Conservation (phyloP, 1,284 basidiomycete species). For the Leccinum subfulvum region DNA sequence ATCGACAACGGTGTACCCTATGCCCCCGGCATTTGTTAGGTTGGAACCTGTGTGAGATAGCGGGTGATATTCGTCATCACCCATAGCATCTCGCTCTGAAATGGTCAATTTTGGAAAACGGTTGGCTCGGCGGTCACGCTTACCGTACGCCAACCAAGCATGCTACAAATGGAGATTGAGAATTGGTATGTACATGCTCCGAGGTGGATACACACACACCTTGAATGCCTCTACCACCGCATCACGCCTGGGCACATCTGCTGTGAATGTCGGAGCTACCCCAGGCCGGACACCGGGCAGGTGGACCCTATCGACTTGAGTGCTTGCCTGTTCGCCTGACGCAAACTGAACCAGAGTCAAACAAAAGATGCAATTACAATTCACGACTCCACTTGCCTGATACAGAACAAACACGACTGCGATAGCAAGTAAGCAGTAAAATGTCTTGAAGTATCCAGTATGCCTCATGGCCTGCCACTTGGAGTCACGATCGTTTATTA, state of each 20-base stretch:
- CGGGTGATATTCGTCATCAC: slow-evolving; percentile 87
- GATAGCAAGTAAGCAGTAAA: slow-evolving; percentile 19
- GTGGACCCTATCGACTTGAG: slow-evolving; percentile 5
- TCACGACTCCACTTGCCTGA: slow-evolving; percentile 20
- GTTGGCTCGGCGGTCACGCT: slow-evolving; percentile 17
- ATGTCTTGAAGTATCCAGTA: slow-evolving; percentile 1
- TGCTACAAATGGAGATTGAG: slow-evolving; percentile 45
- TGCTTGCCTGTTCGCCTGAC: slow-evolving; percentile 4
- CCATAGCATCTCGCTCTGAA: slow-evolving; percentile 84
- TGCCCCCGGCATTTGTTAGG: slow-evolving; percentile 70
- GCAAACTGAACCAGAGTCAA: slow-evolving; percentile 19
- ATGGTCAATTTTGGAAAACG: slow-evolving; percentile 24
- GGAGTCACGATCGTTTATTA: neutral
- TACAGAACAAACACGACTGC: slow-evolving; percentile 16
- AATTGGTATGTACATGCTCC: slow-evolving; percentile 4
- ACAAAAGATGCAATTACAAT: neutral
- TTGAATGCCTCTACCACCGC: slow-evolving; percentile 78
- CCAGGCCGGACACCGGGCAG: slow-evolving; percentile 26
- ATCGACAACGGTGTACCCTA: slow-evolving; percentile 85
- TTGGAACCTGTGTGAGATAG: slow-evolving; percentile 74
- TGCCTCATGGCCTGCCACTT: slow-evolving; percentile 11
- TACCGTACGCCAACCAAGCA: slow-evolving; percentile 80
- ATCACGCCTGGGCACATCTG: slow-evolving; percentile 63
- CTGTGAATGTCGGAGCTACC: slow-evolving; percentile 30
- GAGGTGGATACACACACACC: slow-evolving; percentile 42